Percentiles rank a stretch among this genome's conserved stretches.
Conservation (phyloP, 306 rosid genomes). For the Corylus americana region DNA sequence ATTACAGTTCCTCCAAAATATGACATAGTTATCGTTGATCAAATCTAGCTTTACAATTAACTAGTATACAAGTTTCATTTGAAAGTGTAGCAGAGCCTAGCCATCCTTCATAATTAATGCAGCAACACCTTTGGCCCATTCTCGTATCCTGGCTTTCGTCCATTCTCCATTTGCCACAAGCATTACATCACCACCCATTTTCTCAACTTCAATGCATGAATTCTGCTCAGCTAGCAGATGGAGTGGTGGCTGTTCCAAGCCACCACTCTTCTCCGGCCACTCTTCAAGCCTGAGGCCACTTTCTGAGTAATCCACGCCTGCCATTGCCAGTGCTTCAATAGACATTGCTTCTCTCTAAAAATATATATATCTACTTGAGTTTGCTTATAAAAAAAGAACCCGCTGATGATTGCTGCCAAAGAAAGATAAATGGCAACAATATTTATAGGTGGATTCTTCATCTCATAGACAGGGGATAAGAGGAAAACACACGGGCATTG, state of each 20-base stretch:
- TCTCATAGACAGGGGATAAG: no score
- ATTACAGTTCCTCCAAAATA: no score
- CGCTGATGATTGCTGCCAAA: no score
- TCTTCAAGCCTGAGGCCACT: constrained; percentile 17
- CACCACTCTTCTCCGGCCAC: constrained; percentile 21
- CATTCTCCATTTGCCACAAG: constrained; percentile 12
- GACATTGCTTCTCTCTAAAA: constrained; percentile 23
- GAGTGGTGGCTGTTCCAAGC: constrained; percentile 17
- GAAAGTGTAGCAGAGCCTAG: no score
- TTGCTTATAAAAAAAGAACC: background rate
- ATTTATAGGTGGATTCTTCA: background rate
- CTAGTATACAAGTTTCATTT: no score
- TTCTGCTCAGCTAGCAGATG: constrained; percentile 15
- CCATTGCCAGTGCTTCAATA: constrained; percentile 54
- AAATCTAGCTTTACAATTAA: no score
- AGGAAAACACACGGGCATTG: constrained; percentile 25
- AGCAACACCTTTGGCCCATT: constrained; percentile 56
- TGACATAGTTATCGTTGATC: no score
- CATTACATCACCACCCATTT: background rate
- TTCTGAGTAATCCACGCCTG: constrained; percentile 37
- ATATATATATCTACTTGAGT: background rate
- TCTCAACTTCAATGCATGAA: constrained; percentile 1
- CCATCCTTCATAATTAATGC: constrained; percentile 4
- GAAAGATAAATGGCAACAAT: background rate
- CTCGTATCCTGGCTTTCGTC: constrained; percentile 42